A percentile compares a stretch with the other conserved stretches of the same genome.
Evolutionary conservation across 2,329 filamentous ascomycete species (phyloP).

Genomic region (Neopestalotiopsis sp.): DNA sequence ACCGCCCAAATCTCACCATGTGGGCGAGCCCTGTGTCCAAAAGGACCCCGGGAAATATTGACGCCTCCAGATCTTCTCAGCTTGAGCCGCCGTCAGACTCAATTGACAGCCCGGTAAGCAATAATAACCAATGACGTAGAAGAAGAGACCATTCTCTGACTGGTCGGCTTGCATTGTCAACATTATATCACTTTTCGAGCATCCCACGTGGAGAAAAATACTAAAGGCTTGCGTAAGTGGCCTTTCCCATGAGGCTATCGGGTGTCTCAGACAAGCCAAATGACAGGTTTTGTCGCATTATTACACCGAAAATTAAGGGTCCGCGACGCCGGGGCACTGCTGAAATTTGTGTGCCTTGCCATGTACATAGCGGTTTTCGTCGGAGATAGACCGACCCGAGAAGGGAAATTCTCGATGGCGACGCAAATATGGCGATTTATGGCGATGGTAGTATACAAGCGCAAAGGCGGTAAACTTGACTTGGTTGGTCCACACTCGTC

Average conservation of each 20-base stretch:
- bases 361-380: background rate
- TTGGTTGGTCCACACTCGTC: background rate
- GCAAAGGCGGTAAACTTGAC: background rate
- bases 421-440: background rate
- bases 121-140: background rate
- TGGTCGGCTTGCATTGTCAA: background rate
- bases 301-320: background rate
- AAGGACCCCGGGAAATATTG: conserved; percentile 1
- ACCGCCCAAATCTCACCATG: background rate
- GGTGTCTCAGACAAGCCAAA: background rate
- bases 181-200: background rate
- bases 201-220: background rate
- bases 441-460: background rate
- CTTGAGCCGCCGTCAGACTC: background rate
- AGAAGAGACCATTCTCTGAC: background rate
- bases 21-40: background rate
- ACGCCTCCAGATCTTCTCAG: conserved; percentile 5
- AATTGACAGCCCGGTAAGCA: background rate
- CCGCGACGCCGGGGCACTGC: background rate
- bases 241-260: background rate
- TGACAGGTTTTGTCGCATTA: conserved; percentile 1
- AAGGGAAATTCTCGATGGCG: background rate
- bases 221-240: background rate
- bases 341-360: background rate
- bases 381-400: background rate